Percentiles rank a stretch among this genome's conserved stretches.
Evolutionary conservation across 768 basidiomycete species (phyloP).

Genomic region (Pleurotus tuoliensis): DNA sequence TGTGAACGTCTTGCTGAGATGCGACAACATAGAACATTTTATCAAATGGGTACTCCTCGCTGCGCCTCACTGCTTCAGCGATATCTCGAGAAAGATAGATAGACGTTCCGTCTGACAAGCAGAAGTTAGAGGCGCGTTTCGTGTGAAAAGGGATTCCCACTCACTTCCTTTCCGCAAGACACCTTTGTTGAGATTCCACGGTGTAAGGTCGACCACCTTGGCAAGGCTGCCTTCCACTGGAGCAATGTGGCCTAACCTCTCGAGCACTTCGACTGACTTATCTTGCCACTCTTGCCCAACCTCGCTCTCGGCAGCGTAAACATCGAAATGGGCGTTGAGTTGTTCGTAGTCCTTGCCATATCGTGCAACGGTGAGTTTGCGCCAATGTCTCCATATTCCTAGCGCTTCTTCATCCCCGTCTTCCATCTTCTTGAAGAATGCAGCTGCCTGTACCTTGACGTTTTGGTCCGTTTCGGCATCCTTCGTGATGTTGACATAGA

Average conservation of each 20-base stretch:
- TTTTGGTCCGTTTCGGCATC: constrained; percentile 19
- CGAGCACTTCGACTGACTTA: constrained; percentile 22
- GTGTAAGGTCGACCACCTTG: constrained; percentile 28
- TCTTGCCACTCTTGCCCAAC: constrained; percentile 29
- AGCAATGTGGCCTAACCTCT: constrained; percentile 18
- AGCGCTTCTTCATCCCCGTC: constrained; percentile 30
- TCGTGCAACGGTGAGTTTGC: constrained; percentile 31
- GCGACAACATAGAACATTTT: constrained; percentile 49
- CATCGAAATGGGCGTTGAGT: constrained; percentile 36
- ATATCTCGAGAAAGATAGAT: constrained; percentile 72
- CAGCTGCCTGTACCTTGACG: constrained; percentile 15
- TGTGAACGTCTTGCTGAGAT: constrained; percentile 18
- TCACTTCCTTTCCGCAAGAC: constrained; percentile 31
- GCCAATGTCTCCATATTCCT: constrained; percentile 33
- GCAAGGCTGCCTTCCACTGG: constrained; percentile 17
- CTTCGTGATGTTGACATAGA: constrained; percentile 35
- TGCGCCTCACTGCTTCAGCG: constrained; percentile 67
- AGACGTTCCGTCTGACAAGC: constrained; percentile 31
- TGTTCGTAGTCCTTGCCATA: constrained; percentile 31
- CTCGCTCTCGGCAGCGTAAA: constrained; percentile 33
- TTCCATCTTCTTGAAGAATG: constrained; percentile 34
- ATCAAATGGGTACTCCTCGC: constrained; percentile 68
- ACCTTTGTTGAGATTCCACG: constrained; percentile 32
- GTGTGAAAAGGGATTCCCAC: background rate
- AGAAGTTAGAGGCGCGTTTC: background rate